Evolutionary conservation across 2,329 filamentous ascomycete species (phyloP), one percentile per base, ranked within the genome.

Genomic region (Dothistroma pini): DNA sequence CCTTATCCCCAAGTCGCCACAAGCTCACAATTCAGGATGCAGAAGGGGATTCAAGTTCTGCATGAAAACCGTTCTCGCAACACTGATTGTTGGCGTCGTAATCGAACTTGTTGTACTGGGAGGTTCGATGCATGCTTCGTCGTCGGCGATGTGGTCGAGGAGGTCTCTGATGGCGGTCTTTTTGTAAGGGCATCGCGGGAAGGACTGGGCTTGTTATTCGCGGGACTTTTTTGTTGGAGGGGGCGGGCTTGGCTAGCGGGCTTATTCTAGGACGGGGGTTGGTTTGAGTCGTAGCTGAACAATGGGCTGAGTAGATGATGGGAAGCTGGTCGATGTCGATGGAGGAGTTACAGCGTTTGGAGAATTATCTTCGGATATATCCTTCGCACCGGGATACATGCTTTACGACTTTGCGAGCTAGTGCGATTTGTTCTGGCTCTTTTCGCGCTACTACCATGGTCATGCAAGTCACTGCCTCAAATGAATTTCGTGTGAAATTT

Each of bases 71-170:
- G 48, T n/a, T n/a, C n/a, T n/a, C n/a, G n/a, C n/a, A n/a, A n/a
- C n/a, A n/a, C n/a, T n/a, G n/a, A n/a, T n/a, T 82, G 67, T 89
- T 89, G 71, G 83, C 84, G 1, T 86, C 87, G 61, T 89, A 89
- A 70, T 89, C 86, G 35, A 88, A 78, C 44, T 77, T 79, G 59
- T n/a, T n/a, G n/a, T n/a, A n/a, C 89, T 77, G 0, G 86, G 85
- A 0, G 86, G 82, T 66, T 89, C 86, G 38, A 89, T 81, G 63
- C 82, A 82, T 25, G 76, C 78, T 21, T 63, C 63, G 25, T 73
- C 66, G 29, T 72, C 70, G 31, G 31, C 35, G 38, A 74, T 52
- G 7, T 56, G 51, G 41, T 62, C 64, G 34, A 66, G 59, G 31
- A 66, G 62, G 58, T 25, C 35, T 29, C 10, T 9, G n/a, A 14